Evolutionary conservation across 2,329 filamentous ascomycete species (phyloP), one percentile per base, ranked within the genome.

Genomic region (Diaporthe australafricana): DNA sequence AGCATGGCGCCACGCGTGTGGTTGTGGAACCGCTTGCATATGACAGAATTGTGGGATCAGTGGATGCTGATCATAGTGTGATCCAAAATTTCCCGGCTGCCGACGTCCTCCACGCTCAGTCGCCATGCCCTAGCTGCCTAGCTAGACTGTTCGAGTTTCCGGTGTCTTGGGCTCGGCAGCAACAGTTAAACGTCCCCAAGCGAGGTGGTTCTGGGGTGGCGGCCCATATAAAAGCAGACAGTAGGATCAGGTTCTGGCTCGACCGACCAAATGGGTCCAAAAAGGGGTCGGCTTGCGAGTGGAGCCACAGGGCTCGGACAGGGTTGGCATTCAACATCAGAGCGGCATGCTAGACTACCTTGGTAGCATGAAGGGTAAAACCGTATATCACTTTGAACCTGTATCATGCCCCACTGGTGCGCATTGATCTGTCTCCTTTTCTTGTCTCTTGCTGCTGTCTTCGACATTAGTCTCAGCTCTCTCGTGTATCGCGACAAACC

Each of bases 21-120:
- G 38, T 25, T 47, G 57, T 63, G 57, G 57, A 27, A 35, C 57
- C 25, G 20, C 11, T 22, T 17, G 42, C 57, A 63, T 47, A 62
- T 63, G 57, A 63, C 57, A 63, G 57, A 63, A 63, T 32, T 63
- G 42, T 63, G 40, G 57, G 57, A 63, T 63, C 40, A 47, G 57
- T 63, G 57, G 57, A 14, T 47, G 57, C 40, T 63, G 57, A 63
- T 63, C 27, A 47, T 25, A 32, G 57, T 30, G 25, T 48, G 40
- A 42, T 40, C 42, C 57, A 32, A 32, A 32, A 22, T 47, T 48
- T 32, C 42, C 55, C 57, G 40, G 57, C 27, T 20, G 42, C 42
- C 27, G 40, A 47, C 20, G 27, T 32, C 22, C 27, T 48, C 3
- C 5, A 42, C 22, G 7, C 35, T 60, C n/a, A 35, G 42, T 35